phyloP scores from a whole-genome alignment of 2,329 filamentous ascomycete species.

The Exserohilum rostratum region DNA sequence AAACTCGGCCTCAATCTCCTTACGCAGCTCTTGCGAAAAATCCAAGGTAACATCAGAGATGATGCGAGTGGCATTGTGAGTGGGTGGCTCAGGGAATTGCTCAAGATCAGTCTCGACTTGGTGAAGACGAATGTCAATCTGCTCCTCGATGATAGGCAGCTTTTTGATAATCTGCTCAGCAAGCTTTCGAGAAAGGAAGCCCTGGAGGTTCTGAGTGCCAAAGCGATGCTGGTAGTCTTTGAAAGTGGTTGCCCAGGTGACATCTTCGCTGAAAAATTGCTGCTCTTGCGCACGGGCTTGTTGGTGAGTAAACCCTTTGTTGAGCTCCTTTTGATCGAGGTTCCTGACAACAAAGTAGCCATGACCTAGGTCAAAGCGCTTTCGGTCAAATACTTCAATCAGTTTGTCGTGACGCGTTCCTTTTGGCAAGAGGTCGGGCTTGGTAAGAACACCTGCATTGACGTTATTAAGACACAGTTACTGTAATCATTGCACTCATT shows the following conservation, averaged over 20 bases:
- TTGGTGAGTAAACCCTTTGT: slow-evolving; percentile 51
- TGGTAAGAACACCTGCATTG: slow-evolving; percentile 76
- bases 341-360: slow-evolving; percentile 81
- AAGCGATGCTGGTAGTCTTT: slow-evolving; percentile 52
- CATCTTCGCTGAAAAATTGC: slow-evolving; percentile 54
- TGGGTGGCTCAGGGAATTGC: slow-evolving; percentile 69
- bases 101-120: slow-evolving; percentile 62
- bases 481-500: no score
- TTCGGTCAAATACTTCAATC: slow-evolving; percentile 66
- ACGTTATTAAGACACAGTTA: no score
- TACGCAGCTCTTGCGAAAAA: slow-evolving; percentile 62
- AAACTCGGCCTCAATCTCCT: slow-evolving; percentile 60
- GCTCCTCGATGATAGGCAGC: slow-evolving; percentile 51
- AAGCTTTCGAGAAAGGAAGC: slow-evolving; percentile 56
- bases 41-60: slow-evolving; percentile 64
- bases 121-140: slow-evolving; percentile 56
- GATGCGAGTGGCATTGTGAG: slow-evolving; percentile 67
- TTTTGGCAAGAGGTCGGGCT: slow-evolving; percentile 73
- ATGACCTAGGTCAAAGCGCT: slow-evolving; percentile 69
- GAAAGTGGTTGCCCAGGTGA: slow-evolving; percentile 56
- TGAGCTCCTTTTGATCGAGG: slow-evolving; percentile 59
- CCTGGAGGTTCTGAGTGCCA: slow-evolving; percentile 59
- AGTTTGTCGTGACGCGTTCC: slow-evolving; percentile 61
- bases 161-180: slow-evolving; percentile 51
- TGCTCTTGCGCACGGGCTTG: slow-evolving; percentile 58